Conservation (phyloP, 495 filamentous ascomycete genomes). For the Lasiosphaeriaceae sp. region DNA sequence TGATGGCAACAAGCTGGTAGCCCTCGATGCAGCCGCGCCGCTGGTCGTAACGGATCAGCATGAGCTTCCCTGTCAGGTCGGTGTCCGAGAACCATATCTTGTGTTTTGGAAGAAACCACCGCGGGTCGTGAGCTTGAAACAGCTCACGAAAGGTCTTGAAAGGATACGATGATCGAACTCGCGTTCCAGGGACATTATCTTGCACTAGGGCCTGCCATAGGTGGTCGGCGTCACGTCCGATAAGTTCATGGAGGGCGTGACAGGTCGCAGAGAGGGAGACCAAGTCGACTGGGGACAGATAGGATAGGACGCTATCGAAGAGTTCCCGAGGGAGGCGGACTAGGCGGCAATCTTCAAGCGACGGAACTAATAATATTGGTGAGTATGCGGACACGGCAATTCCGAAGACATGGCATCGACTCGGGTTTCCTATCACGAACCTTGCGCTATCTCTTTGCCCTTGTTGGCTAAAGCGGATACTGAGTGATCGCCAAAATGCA, state of each 20-base stretch:
- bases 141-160: constrained; percentile 62
- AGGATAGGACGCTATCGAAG: constrained; percentile 56
- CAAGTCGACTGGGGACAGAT: constrained; percentile 57
- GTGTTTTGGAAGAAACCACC: constrained; percentile 77
- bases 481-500: too few species aligned
- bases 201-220: constrained; percentile 63
- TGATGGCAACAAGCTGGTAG: constrained; percentile 68
- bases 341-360: constrained; percentile 19
- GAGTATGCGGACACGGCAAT: too few species aligned
- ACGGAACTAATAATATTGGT: too few species aligned
- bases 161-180: constrained; percentile 51
- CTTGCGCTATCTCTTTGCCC: too few species aligned
- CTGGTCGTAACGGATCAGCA: constrained; percentile 70
- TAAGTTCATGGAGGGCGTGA: constrained; percentile 46
- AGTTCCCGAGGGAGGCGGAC: constrained; percentile 60
- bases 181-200: constrained; percentile 52
- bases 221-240: constrained; percentile 43
- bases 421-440: neutral
- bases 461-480: too few species aligned
- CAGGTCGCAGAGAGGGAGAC: constrained; percentile 52
- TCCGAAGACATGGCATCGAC: too few species aligned
- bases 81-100: constrained; percentile 85
- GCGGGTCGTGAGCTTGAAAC: constrained; percentile 68
- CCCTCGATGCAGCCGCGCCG: constrained; percentile 72
- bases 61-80: constrained; percentile 62